A percentile compares a stretch with the other conserved stretches of the same genome.
These are phyloP conservation scores for Stromatinia cepivora DNA, from an alignment of 2,329 filamentous ascomycete species.

Conservation along the genomic window DNA sequence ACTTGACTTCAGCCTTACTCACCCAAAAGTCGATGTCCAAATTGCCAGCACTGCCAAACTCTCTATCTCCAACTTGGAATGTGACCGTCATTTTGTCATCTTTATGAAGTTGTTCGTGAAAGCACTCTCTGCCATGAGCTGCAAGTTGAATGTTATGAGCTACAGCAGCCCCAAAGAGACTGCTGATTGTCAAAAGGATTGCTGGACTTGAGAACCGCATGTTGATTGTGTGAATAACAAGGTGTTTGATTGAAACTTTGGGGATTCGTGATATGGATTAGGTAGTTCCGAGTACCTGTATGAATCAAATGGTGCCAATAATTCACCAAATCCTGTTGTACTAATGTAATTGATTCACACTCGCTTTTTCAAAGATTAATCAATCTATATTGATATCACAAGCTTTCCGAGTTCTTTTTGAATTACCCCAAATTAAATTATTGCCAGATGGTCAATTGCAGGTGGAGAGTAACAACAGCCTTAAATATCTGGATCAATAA, in stretches of 20 bases:
- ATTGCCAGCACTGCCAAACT: conserved; percentile 92
- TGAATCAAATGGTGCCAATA: background rate
- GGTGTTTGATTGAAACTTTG: background rate
- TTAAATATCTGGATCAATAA: conserved; percentile 19
- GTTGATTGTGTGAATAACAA: conserved; percentile 12
- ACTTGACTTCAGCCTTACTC: conserved; percentile 43
- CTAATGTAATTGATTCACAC: background rate
- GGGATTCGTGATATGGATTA: background rate
- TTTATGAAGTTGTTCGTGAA: conserved; percentile 87
- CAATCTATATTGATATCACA: background rate
- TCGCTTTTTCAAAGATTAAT: background rate
- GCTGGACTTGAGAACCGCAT: conserved; percentile 41
- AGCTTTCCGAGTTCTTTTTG: background rate
- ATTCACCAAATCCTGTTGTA: conserved; percentile 4
- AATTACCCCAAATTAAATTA: background rate
- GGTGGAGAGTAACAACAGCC: background rate
- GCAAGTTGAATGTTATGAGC: conserved; percentile 96
- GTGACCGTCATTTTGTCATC: conserved; percentile 99
- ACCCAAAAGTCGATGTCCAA: conserved; percentile 99
- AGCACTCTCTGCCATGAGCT: conserved; percentile 93
- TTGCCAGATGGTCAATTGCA: conserved; percentile 12
- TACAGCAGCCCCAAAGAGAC: conserved; percentile 54
- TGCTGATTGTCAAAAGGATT: conserved; percentile 37
- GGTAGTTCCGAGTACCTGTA: background rate
- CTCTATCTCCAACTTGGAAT: conserved; percentile 95